Base-by-base conservation (phyloP, 1,284 basidiomycete genomes). In the Sporisorium graminicola region DNA sequence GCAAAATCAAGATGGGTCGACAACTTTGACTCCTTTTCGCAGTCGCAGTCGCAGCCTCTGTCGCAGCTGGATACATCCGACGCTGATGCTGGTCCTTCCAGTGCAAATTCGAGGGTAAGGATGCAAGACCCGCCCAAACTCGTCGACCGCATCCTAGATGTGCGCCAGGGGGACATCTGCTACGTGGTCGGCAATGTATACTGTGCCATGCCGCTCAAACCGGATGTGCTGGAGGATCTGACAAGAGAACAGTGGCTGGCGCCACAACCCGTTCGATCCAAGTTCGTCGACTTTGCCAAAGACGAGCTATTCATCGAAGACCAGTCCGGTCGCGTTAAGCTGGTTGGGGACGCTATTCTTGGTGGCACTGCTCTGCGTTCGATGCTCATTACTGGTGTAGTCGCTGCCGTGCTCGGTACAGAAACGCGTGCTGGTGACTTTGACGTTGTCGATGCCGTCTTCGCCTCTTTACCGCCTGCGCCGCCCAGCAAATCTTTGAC, bases 161-260 rank as follows among this genome's bases (percentile, higher is more conserved):
- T 99, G 4, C 88, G 91, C 55, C 93, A 93, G 79, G 92, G 92
- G 0, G 88, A 93, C 77, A 87, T 96, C 57, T 97, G 94, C 86
- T 98, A 92, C 86, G 90, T 99, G 70, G 88, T 97, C 65, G 96
- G 96, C 2, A 99, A 96, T 0, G 91, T 98, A 2, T 99, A 98
- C 86, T 92, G 97, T 90, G 93, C 97, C 71, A 98, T 99, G 97
- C 93, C 93, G 5, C 89, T 98, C 63, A 99, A 99, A 85, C 96
- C 96, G 0, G 98, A 98, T 80, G 93, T 99, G 14, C 89, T 99
- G 61, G 92, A 95, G 81, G 97, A 99, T 78, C 90, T 99, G 77
- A 94, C 92, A 14, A 89, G 93, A 83, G 94, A 99, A 94, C 93
- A 93, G 86, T 94, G 94, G 65, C 91, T 98, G 61, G 92, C 94